Percentiles rank a stretch among this genome's conserved stretches.
Conservation (phyloP, 106 monocot species). For the Chionographis japonica region DNA sequence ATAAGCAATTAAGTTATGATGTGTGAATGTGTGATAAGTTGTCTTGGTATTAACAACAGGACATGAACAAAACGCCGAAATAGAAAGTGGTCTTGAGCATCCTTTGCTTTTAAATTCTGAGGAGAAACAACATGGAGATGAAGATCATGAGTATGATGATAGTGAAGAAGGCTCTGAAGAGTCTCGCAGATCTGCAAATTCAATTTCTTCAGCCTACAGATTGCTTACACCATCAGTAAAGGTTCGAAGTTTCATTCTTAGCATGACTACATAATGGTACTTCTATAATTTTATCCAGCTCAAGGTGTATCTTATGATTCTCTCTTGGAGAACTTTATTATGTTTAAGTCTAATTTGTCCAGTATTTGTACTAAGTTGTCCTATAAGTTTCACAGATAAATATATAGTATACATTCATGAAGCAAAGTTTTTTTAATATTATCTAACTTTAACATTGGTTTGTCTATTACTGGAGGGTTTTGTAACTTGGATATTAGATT, state of each 20-base stretch:
- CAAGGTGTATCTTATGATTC: too few species aligned
- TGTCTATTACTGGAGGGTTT: too few species aligned
- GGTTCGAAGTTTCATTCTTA: conserved; percentile 33
- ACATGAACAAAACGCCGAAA: conserved; percentile 11
- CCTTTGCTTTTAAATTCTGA: conserved; percentile 59
- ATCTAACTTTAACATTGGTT: too few species aligned
- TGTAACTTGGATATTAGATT: too few species aligned
- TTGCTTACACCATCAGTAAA: conserved; percentile 95
- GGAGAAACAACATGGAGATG: conserved; percentile 51
- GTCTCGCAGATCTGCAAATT: conserved; percentile 68
- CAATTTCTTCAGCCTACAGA: conserved; percentile 80
- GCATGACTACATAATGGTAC: neutral
- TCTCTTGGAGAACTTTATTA: too few species aligned
- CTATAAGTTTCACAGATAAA: too few species aligned
- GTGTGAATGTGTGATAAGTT: neutral
- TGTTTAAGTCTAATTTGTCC: too few species aligned
- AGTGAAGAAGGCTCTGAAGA: conserved; percentile 82
- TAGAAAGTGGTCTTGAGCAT: conserved; percentile 73
- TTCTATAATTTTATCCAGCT: neutral
- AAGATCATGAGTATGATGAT: conserved; percentile 58
- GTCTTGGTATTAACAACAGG: conserved; percentile 25
- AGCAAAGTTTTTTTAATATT: too few species aligned
- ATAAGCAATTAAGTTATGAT: neutral
- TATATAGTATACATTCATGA: too few species aligned
- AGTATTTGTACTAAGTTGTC: neutral